Conservation (phyloP, 192 early-diverging fungal species). For the Entomortierella lignicola region DNA sequence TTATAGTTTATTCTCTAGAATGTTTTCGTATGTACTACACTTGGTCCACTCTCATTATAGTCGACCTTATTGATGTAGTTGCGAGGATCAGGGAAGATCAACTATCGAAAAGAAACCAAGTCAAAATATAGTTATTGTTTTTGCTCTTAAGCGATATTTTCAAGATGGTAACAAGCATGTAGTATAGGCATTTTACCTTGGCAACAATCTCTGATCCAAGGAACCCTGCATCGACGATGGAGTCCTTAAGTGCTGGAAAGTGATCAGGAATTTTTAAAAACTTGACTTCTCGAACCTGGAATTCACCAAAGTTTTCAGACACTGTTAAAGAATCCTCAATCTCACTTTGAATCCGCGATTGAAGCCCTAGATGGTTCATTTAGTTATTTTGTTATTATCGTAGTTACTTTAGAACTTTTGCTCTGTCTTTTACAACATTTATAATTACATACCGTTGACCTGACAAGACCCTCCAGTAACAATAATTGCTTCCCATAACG, state of each 20-base stretch:
- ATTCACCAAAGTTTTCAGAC: slow-evolving; percentile 88
- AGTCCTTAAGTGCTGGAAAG: slow-evolving; percentile 81
- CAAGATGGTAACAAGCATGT: not conserved
- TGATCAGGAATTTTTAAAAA: slow-evolving; percentile 89
- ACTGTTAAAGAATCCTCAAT: slow-evolving; percentile 70
- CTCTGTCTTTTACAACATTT: not conserved
- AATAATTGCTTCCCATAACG: slow-evolving; percentile 87
- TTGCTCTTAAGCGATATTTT: too few species aligned
- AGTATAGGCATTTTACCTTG: slow-evolving; percentile 66
- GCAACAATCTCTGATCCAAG: slow-evolving; percentile 90
- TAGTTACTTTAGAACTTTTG: not conserved
- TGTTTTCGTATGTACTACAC: slow-evolving; percentile 78
- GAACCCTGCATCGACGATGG: slow-evolving; percentile 75
- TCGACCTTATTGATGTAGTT: slow-evolving; percentile 84
- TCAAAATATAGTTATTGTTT: too few species aligned
- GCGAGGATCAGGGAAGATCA: slow-evolving; percentile 72
- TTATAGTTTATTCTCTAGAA: slow-evolving; percentile 32
- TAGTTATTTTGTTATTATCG: not conserved
- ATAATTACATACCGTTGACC: slow-evolving; percentile 41
- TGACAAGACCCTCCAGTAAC: slow-evolving; percentile 84
- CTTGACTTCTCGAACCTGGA: slow-evolving; percentile 85
- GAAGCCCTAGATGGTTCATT: slow-evolving; percentile 59
- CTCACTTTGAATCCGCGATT: slow-evolving; percentile 77
- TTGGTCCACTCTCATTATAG: slow-evolving; percentile 93
- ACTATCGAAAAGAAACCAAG: slow-evolving; percentile 33